phyloP scores from a whole-genome alignment of 2,329 filamentous ascomycete genomes.

The Aureobasidium sp. region DNA sequence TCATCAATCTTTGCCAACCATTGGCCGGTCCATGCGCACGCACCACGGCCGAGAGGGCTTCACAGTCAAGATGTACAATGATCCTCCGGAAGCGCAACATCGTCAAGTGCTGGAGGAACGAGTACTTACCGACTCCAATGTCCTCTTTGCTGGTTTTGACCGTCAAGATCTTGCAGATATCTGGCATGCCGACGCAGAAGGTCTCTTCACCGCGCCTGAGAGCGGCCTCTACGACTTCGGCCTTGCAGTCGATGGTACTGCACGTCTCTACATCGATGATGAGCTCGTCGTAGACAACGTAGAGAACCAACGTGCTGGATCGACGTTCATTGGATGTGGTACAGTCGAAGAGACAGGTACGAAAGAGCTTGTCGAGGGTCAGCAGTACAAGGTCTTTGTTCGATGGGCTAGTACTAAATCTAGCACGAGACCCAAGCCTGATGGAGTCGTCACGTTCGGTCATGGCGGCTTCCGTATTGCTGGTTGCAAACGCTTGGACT shows the following conservation, averaged over 20 bases:
- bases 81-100: constrained; percentile 37
- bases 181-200: constrained; percentile 42
- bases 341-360: constrained; percentile 56
- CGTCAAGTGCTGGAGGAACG: constrained; percentile 45
- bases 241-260: constrained; percentile 47
- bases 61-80: constrained; percentile 37
- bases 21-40: background rate
- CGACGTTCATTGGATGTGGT: constrained; percentile 56
- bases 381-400: background rate
- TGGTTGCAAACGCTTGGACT: background rate
- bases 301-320: constrained; percentile 49
- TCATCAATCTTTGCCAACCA: background rate
- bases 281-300: constrained; percentile 28
- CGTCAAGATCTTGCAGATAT: constrained; percentile 18
- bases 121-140: constrained; percentile 30
- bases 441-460: background rate
- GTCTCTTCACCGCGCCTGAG: constrained; percentile 51
- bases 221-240: constrained; percentile 56
- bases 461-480: background rate
- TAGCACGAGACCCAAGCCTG: background rate
- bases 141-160: constrained; percentile 44
- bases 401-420: background rate
- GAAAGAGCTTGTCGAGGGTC: constrained; percentile 22
- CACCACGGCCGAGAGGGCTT: background rate
- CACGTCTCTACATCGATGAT: background rate